phyloP scores from a whole-genome alignment of 2,329 filamentous ascomycete genomes.

The Alternaria longipes region DNA sequence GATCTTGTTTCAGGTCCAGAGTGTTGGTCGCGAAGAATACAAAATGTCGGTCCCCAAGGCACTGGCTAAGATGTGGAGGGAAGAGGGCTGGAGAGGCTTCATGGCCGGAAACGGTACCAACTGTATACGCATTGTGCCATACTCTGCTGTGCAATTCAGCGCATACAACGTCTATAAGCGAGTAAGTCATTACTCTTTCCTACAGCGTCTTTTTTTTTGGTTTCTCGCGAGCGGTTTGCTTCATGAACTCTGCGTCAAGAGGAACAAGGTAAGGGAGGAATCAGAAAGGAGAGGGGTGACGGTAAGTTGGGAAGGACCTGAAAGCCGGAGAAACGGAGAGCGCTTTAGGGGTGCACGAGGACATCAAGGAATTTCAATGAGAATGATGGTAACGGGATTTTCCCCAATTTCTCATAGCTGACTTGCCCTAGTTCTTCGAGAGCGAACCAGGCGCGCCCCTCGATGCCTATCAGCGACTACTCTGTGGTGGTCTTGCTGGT shows the following conservation, averaged over 20 bases:
- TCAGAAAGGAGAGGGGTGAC: background rate
- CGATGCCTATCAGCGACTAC: conserved; percentile 75
- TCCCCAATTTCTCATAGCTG: conserved; percentile 12
- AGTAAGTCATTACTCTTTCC: conserved; percentile 62
- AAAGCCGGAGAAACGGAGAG: background rate
- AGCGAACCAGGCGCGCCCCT: conserved; percentile 76
- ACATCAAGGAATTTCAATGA: background rate
- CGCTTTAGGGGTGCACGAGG: background rate
- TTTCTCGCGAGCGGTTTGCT: conserved; percentile 8
- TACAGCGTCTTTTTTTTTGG: background rate
- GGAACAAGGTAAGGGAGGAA: background rate
- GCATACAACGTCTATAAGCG: conserved; percentile 98
- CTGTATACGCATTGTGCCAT: conserved; percentile 97
- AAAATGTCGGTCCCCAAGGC: conserved; percentile 90
- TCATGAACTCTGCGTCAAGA: conserved; percentile 1
- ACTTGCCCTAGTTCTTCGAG: conserved; percentile 73
- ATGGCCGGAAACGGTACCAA: conserved; percentile 99
- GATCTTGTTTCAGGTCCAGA: conserved; percentile 97
- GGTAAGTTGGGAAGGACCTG: background rate
- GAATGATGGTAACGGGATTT: background rate
- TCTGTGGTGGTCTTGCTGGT: conserved; percentile 91
- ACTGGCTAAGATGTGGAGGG: conserved; percentile 91
- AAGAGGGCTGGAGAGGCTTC: conserved; percentile 96
- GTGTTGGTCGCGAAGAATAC: conserved; percentile 88
- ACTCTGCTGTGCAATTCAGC: conserved; percentile 97